Conservation (phyloP, 306 rosid species). For the Cicer chorassanicum region DNA sequence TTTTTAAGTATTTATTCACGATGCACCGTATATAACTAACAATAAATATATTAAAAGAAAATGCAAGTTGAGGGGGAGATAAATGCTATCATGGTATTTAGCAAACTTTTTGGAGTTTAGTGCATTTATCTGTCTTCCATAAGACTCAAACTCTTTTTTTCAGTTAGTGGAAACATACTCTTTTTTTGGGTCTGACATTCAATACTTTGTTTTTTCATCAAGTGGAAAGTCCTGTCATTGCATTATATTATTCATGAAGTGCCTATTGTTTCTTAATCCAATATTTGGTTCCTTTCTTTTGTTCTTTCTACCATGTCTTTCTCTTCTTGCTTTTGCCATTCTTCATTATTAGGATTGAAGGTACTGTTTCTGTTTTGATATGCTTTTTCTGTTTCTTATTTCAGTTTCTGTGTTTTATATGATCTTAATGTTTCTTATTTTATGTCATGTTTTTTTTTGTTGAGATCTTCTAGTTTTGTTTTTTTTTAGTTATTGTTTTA, state of each 20-base stretch:
- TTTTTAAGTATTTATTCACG: too few species aligned
- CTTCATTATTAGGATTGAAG: conserved; percentile 60
- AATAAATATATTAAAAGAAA: too few species aligned
- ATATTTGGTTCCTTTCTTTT: conserved; percentile 40
- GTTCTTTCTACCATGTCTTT: conserved; percentile 59
- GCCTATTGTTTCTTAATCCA: conserved; percentile 44
- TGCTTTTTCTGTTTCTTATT: not conserved
- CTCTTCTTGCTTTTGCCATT: conserved; percentile 56
- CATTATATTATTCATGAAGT: conserved; percentile 48
- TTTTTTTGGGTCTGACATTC: conserved; percentile 1
- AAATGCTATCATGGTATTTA: conserved; percentile 6
- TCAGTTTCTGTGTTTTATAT: conserved; percentile 30
- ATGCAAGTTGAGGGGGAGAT: conserved; percentile 30
- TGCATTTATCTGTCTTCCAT: conserved; percentile 51
- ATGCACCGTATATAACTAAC: too few species aligned
- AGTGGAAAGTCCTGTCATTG: conserved; percentile 42
- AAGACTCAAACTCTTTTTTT: conserved; percentile 38
- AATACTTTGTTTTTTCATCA: conserved; percentile 18
- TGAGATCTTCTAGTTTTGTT: not conserved
- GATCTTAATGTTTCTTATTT: conserved; percentile 7
- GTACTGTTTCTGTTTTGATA: conserved; percentile 47
- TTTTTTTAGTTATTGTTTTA: conserved; percentile 1
- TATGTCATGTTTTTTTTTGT: not conserved
- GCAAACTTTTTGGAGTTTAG: conserved; percentile 35
- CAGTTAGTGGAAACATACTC: conserved; percentile 35